Percentiles rank a stretch among this genome's conserved stretches.
phyloP scores from a whole-genome alignment of 2,329 filamentous ascomycete species.

The Hymenoscyphus fraxineus region DNA sequence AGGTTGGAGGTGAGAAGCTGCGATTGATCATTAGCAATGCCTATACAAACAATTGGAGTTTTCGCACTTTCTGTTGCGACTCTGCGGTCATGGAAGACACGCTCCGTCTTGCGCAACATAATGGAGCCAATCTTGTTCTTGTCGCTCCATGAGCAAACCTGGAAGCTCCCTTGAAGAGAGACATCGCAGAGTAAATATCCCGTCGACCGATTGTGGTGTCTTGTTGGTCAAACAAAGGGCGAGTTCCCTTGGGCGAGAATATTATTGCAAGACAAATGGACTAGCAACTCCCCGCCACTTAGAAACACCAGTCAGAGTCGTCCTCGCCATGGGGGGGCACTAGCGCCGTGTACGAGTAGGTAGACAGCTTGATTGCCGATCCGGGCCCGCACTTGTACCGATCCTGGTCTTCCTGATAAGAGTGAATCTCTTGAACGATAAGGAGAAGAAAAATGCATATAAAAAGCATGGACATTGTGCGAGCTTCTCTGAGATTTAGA shows the following conservation, averaged over 20 bases:
- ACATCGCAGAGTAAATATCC: conserved; percentile 26
- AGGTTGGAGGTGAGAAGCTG: conserved; percentile 78
- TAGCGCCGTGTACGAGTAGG: no score
- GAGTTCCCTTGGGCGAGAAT: background rate
- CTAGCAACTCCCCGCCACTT: conserved; percentile 12
- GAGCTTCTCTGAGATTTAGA: no score
- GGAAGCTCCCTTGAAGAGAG: conserved; percentile 32
- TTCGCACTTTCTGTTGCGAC: conserved; percentile 55
- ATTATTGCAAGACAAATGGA: conserved; percentile 1
- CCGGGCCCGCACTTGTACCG: background rate
- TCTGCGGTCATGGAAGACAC: conserved; percentile 40
- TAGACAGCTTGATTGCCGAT: background rate
- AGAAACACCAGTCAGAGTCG: background rate
- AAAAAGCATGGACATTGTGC: no score
- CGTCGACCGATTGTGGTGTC: background rate
- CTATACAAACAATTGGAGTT: background rate
- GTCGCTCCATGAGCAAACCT: conserved; percentile 25
- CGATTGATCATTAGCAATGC: conserved; percentile 17
- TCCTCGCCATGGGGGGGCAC: background rate
- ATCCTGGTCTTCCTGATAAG: background rate
- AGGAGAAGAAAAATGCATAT: no score
- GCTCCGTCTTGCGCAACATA: conserved; percentile 28
- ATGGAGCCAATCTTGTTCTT: conserved; percentile 23
- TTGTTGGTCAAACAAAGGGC: conserved; percentile 7
- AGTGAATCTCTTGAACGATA: no score